These are phyloP conservation scores for Knufia fluminis DNA, from an alignment of 2,329 filamentous ascomycete genomes.

Conservation along the genomic window DNA sequence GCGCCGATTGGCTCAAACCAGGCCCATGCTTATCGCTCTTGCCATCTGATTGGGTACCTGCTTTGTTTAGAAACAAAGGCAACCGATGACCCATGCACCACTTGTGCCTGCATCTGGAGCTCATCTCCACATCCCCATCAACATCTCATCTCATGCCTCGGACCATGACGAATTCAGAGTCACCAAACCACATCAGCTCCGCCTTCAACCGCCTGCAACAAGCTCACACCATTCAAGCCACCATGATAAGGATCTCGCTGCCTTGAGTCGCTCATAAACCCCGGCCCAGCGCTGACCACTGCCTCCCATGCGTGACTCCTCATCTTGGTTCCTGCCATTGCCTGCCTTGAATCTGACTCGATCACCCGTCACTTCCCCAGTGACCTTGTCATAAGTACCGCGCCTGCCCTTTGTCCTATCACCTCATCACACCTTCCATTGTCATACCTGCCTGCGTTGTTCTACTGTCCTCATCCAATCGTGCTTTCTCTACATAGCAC, in stretches of 20 bases:
- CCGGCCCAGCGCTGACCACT: not conserved
- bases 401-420: not conserved
- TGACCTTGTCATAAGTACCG: not conserved
- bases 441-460: not conserved
- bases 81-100: not conserved
- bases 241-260: slow-evolving; percentile 5
- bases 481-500: not conserved
- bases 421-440: not conserved
- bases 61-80: not conserved
- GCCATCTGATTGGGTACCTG: not conserved
- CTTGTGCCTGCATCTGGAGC: slow-evolving; percentile 2
- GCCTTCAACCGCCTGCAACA: slow-evolving; percentile 6
- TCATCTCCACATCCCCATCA: slow-evolving; percentile 1
- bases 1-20: not conserved
- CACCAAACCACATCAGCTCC: slow-evolving; percentile 2
- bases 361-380: not conserved
- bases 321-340: slow-evolving; percentile 2
- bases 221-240: not conserved
- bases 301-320: slow-evolving; percentile 4
- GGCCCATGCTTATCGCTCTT: not conserved
- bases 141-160: slow-evolving; percentile 2
- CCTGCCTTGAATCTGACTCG: slow-evolving; percentile 8
- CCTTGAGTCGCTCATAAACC: not conserved
- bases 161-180: slow-evolving; percentile 6
- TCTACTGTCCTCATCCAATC: not conserved